Evolutionary conservation across 768 basidiomycete species (phyloP), one percentile per base, ranked within the genome.

Genomic region (Lentinula sp.): DNA sequence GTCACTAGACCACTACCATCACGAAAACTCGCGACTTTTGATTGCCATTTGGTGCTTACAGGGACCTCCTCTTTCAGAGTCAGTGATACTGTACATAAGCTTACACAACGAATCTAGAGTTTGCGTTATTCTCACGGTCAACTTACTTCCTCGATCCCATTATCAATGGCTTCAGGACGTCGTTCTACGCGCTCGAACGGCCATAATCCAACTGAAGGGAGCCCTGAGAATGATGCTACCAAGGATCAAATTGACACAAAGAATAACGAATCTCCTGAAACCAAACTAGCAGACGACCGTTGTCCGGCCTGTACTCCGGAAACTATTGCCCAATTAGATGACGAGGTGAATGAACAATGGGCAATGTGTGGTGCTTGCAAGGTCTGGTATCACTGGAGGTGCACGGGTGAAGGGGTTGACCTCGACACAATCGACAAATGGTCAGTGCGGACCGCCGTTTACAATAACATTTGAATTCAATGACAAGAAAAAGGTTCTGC

Each of bases 351-450:
- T 70, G 89, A 91, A 64, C 84, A 77, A 66, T 95, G 92, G 93
- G 85, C 94, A 60, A 76, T 85, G 64, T 95, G 93, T 70, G 91
- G 93, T 67, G 80, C 81, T 20, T 92, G 90, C 77, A 87, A 87
- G 72, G 81, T 76, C 35, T 93, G 90, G 91, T 93, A 85, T 70
- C 90, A 93, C 68, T 93, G 90, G 89, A 77, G 82, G 61, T 93
- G 91, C 72, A 88, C 82, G 13, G 87, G 88, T 28, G 81, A 85
- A 48, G 83, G 82, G 13, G 79, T 79, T 42, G 85, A 87, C 63
- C 77, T 87, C 10, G 84, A 85, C 39, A 77, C 78, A 13, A 82
- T 93, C 61, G 89, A 91, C 70, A 92, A 89, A 79, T 92, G 88
- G 91, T 89, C 67, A 66, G 84, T 71, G 49, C 23, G 66, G 65